phyloP scores from a whole-genome alignment of 106 monocot genomes.

The Phalaenopsis equestris region DNA sequence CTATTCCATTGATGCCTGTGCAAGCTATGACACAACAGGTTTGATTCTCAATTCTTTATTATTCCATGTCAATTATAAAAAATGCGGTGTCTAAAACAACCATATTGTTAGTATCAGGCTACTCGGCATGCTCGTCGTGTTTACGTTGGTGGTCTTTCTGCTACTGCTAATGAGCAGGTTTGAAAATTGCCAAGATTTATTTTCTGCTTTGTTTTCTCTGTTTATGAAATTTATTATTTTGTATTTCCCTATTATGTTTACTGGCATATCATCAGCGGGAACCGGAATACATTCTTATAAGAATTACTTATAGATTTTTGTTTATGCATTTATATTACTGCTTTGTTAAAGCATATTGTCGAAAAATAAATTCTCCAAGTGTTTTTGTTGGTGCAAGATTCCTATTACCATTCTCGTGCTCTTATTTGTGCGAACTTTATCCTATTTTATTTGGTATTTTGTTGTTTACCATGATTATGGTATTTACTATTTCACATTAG shows the following conservation, averaged over 20 bases:
- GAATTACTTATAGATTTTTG: not conserved
- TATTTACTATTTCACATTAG: not conserved
- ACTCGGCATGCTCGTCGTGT: constrained; percentile 98
- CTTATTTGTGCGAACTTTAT: not conserved
- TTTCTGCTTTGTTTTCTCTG: not conserved
- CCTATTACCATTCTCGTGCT: not conserved
- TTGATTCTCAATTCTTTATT: constrained; percentile 1
- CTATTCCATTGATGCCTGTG: constrained; percentile 19
- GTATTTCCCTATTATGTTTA: not conserved
- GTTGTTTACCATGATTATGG: not conserved
- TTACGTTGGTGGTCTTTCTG: constrained; percentile 91
- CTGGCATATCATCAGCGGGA: not conserved
- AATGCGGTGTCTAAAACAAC: not conserved
- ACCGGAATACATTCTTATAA: not conserved
- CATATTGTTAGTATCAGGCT: constrained; percentile 29
- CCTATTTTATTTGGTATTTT: not conserved
- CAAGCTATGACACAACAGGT: constrained; percentile 33
- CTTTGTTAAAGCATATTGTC: not conserved
- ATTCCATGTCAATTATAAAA: not conserved
- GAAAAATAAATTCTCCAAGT: not conserved
- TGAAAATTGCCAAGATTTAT: not conserved
- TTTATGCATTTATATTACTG: not conserved
- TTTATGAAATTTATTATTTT: not conserved
- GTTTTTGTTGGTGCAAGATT: not conserved
- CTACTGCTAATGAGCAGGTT: constrained; percentile 94